A percentile compares a stretch with the other conserved stretches of the same genome.
phyloP scores from a whole-genome alignment of 139 green algal genomes.

The Coccomyxa sp. region DNA sequence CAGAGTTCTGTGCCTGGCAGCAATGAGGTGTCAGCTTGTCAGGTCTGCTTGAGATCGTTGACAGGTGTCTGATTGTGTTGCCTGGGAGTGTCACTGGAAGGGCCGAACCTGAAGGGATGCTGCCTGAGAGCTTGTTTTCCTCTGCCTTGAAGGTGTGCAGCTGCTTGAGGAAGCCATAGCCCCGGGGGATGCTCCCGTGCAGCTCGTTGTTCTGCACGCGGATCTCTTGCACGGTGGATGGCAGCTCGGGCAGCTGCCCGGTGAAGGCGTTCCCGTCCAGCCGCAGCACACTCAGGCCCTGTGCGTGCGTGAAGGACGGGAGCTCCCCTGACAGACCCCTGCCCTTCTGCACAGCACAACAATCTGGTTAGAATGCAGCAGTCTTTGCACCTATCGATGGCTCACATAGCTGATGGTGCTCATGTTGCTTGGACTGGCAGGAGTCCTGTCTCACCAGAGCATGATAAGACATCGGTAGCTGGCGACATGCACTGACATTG shows the following conservation, averaged over 20 bases:
- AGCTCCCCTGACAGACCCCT: neutral
- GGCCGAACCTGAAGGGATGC: neutral
- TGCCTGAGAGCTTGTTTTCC: constrained; percentile 1
- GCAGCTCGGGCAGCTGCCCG: neutral
- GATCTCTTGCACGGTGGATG: neutral
- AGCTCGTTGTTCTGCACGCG: neutral
- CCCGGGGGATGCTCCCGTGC: neutral
- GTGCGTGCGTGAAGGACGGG: neutral
- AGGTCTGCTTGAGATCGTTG: neutral
- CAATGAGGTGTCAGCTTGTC: neutral
- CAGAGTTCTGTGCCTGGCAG: neutral
- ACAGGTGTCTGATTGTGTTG: neutral
- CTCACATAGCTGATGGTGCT: neutral
- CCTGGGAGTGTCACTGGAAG: no score
- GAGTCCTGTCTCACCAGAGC: neutral
- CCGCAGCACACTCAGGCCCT: neutral
- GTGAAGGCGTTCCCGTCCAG: neutral
- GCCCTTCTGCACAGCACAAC: neutral
- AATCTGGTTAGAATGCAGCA: neutral
- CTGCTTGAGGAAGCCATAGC: neutral
- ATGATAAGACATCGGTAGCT: neutral
- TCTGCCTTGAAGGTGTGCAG: neutral
- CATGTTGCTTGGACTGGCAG: neutral
- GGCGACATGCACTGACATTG: neutral
- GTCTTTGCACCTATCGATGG: neutral